Evolutionary conservation across 23 red algal genomes (phyloP), one percentile per base, ranked within the genome.

Genomic region (Pyropia haitanensis): DNA sequence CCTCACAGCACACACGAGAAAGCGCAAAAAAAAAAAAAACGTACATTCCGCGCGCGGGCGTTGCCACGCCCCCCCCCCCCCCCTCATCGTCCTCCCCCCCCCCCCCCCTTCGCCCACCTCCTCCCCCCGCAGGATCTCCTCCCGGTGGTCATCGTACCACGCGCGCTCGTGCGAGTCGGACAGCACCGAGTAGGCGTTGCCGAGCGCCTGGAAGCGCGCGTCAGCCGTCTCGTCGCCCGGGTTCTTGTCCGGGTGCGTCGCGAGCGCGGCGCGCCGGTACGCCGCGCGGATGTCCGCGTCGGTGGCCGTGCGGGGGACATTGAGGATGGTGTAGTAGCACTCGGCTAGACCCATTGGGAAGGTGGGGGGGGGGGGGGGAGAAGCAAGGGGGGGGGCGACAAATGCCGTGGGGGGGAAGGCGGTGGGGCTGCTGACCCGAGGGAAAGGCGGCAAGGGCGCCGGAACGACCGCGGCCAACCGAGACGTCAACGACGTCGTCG

Each of bases 131-230:
- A 98, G 77, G 61, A 98, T 98, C 53, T 88, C 73, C 55, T 87
- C 65, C 26, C 88, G 87, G 52, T 98, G 94, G 25, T 56, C 71
- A 61, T 98, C 94, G 67, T 98, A 98, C 94, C 94, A 98, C 18
- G 85, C 80, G 25, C 94, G 79, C 64, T 98, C 94, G 30, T 98
- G 82, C 23, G 81, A 55, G 56, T 98, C 94, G 0, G 94, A 98
- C 31, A 98, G 25, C 27, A 98, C 94, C 24, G 44, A 53, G 61
- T 98, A 98, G 3, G 94, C 94, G 53, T 89, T 73, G 27, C 82
- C 80, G 1, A 98, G 23, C 65, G 65, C 68, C 67, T 98, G 83
- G 60, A 98, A 98, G 14, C 23, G 54, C 52, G 80, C 81, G 17
- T 72, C 75, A 5, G 94, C 94, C 13, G 73, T 64, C 28, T 33